Base-by-base conservation (phyloP, 2,329 filamentous ascomycete genomes). In the Exophiala bonariae region DNA sequence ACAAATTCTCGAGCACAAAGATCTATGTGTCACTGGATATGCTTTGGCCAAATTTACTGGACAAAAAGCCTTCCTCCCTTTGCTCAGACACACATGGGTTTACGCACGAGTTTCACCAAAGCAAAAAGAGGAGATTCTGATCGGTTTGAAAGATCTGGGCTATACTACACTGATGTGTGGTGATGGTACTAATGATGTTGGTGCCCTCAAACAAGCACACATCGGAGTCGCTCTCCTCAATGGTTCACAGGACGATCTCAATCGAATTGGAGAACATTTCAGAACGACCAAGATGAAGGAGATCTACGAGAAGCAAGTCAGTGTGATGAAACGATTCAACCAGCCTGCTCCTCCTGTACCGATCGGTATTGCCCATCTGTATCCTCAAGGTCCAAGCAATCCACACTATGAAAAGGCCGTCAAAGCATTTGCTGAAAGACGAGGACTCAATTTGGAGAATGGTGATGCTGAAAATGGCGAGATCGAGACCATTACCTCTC, bases 121-220 rank as follows among this genome's bases (percentile, higher is more conserved):
- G 77, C 93, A 99, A 64, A 99, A 99, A 75, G 93, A 99, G 69
- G 91, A 97, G 44, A 97, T 99, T 63, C 78, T 99, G n/a, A 81
- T 96, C 17, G 93, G 93, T 30, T 81, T 97, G 53, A 96, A 96
- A 73, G 91, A 96, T 62, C 87, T 89, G 73, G 93, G 93, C 40
- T 99, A 99, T 74, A 96, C 93, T 52, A 99, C 93, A 22, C 80
- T 99, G 54, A 99, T 99, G 93, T 95, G 91, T 61, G 93, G 93
- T 69, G 93, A 99, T 63, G 93, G 93, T 55, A 99, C 93, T 45
- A 99, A 99, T 68, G 93, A 99, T 64, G 93, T 99, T 45, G 93
- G 93, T 56, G 93, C 93, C 35, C 76, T 99, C 63, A 99, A 99
- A 77, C 93, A 99, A 72, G 93, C 93, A 32, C 93, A 99, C 65